phyloP scores from a whole-genome alignment of 768 basidiomycete species.

The Mycena galopus region DNA sequence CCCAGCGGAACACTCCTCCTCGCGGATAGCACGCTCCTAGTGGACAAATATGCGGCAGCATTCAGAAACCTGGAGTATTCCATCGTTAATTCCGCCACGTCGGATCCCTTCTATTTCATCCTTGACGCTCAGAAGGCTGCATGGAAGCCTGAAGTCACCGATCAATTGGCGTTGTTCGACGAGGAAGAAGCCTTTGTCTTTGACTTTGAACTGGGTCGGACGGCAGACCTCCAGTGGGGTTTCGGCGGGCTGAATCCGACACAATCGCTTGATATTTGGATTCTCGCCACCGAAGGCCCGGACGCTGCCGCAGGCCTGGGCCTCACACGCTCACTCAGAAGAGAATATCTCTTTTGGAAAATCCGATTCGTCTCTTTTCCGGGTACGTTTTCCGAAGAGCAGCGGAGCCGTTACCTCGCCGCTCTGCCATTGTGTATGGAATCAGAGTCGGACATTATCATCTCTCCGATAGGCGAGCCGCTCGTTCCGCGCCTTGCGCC shows the following conservation, averaged over 20 bases:
- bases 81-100: background rate
- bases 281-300: constrained; percentile 7
- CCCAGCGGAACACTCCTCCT: constrained; percentile 13
- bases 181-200: constrained; percentile 17
- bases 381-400: background rate
- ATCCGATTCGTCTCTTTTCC: constrained; percentile 20
- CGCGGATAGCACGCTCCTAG: background rate
- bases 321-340: background rate
- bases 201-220: background rate
- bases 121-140: constrained; percentile 12
- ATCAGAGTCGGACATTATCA: constrained; percentile 4
- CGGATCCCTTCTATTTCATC: background rate
- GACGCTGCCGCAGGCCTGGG: constrained; percentile 2
- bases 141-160: background rate
- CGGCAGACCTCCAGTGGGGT: constrained; percentile 5
- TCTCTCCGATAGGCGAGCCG: constrained; percentile 1
- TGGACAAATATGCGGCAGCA: background rate
- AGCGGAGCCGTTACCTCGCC: background rate
- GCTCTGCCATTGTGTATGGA: background rate
- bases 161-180: background rate
- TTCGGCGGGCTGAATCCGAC: constrained; percentile 10
- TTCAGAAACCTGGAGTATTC: constrained; percentile 2
- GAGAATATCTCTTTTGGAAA: constrained; percentile 14
- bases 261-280: constrained; percentile 13
- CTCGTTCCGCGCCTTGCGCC: constrained; percentile 13